Conservation (phyloP, 2,329 filamentous ascomycete species). For the Colletotrichum lupini region DNA sequence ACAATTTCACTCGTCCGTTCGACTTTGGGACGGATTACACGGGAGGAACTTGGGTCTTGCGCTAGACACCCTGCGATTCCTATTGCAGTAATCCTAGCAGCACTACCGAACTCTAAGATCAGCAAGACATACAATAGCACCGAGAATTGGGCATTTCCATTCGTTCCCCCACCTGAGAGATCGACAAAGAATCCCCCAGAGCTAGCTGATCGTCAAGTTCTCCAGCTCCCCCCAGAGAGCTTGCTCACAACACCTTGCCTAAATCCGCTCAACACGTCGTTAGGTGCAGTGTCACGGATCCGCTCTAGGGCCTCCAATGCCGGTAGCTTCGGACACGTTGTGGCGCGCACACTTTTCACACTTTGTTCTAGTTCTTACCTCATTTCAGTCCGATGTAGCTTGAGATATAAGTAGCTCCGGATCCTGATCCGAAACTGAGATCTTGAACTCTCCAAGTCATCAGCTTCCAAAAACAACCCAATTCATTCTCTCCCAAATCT, state of each 20-base stretch:
- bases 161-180: no score
- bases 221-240: not conserved
- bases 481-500: not conserved
- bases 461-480: not conserved
- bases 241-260: not conserved
- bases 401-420: constrained; percentile 8
- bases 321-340: not conserved
- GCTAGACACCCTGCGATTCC: constrained; percentile 1
- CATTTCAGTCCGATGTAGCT: not conserved
- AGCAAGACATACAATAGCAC: not conserved
- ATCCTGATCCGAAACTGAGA: not conserved
- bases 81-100: not conserved
- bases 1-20: not conserved
- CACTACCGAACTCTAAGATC: constrained; percentile 2
- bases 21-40: not conserved
- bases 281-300: not conserved
- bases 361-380: not conserved
- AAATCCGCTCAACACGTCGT: not conserved
- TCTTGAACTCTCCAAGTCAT: not conserved
- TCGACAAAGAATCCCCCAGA: not conserved
- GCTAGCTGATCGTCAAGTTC: not conserved
- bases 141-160: not conserved
- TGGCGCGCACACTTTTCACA: not conserved
- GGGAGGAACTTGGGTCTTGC: not conserved
- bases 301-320: not conserved